Base-by-base conservation (phyloP, 805 yeast genomes). In the Pichia nanzhaoensis region DNA sequence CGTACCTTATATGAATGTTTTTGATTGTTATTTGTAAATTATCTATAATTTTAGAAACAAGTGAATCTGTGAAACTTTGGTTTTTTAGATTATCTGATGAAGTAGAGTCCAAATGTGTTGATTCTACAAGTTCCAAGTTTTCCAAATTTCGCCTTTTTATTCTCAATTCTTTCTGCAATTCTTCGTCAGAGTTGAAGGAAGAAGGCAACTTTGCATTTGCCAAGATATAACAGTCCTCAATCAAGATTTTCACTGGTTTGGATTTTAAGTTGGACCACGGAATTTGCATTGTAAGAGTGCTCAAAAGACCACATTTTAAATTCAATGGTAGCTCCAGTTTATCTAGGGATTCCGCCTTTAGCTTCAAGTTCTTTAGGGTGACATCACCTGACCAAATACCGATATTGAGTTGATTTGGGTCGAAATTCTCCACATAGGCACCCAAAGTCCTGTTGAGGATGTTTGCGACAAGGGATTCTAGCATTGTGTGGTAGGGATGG, bases 371-470 rank as follows among this genome's bases (percentile, higher is more conserved):
- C 50, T 73, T 74, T 44, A 93, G 70, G 60, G 86, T 86, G 27
- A 90, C 98, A 69, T 93, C 98, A 32, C 99, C 99, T 56, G 89
- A 79, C 96, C 98, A 90, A 30, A 93, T 89, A 5, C 98, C 99
- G 45, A 93, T 90, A 55, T 93, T 90, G 57, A 93, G 69, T 59
- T 93, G 96, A 54, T 85, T 86, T 16, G 98, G 89, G 66, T 93
- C 99, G 63, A 93, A 93, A 65, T 95, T 86, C 66, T 95, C 95
- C 40, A 91, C 89, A 62, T 89, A 88, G 27, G 78, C 71, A 1
- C 88, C 88, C 55, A 81, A 60, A 47, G 80, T 71, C 51, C 83
- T 59, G 58, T 81, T 81, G 48, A 81, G 68, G 34, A 81, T 67
- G 36, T 74, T 73, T 14, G 87, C 85, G 13, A 78, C 85, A 19